These are phyloP conservation scores for Cladophialophora yegresii DNA, from an alignment of 2,329 filamentous ascomycete genomes.

Conservation along the genomic window DNA sequence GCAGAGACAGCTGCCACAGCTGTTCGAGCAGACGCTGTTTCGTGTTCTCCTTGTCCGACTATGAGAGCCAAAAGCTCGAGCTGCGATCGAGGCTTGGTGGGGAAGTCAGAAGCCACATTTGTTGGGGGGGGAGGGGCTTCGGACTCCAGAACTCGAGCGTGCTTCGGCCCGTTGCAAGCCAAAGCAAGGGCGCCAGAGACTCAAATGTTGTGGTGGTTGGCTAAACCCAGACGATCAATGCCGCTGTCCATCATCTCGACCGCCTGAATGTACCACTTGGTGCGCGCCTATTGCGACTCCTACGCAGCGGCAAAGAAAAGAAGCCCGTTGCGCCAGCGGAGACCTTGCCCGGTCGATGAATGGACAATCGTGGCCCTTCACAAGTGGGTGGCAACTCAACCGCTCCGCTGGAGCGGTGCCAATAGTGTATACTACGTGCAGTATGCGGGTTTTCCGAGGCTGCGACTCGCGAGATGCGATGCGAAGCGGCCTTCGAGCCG, in stretches of 20 bases:
- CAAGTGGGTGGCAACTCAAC: slow-evolving; percentile 2
- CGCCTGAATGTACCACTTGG: not conserved
- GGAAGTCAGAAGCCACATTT: slow-evolving; percentile 3
- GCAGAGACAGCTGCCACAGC: not conserved
- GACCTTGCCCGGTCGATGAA: not conserved
- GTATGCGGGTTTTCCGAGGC: slow-evolving; percentile 4
- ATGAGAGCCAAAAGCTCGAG: not conserved
- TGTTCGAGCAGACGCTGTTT: slow-evolving; percentile 6
- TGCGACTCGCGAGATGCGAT: slow-evolving; percentile 6
- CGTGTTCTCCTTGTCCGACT: too few species aligned
- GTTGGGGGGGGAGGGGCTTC: slow-evolving; percentile 3
- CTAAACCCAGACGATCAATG: not conserved
- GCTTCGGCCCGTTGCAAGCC: slow-evolving; percentile 15
- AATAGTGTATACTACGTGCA: slow-evolving; percentile 1
- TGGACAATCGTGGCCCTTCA: slow-evolving; percentile 10
- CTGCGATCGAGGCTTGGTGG: not conserved
- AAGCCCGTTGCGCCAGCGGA: not conserved
- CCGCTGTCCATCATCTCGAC: not conserved
- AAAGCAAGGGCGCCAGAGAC: slow-evolving; percentile 2
- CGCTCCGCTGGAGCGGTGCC: slow-evolving; percentile 7
- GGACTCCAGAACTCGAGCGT: slow-evolving; percentile 8
- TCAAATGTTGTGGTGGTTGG: not conserved
- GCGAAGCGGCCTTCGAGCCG: slow-evolving; percentile 3
- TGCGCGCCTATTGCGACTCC: not conserved
- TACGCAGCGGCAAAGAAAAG: slow-evolving; percentile 7